These are phyloP conservation scores for Carex littledalei DNA, from an alignment of 176 grass and related monocot species.

Conservation along the genomic window DNA sequence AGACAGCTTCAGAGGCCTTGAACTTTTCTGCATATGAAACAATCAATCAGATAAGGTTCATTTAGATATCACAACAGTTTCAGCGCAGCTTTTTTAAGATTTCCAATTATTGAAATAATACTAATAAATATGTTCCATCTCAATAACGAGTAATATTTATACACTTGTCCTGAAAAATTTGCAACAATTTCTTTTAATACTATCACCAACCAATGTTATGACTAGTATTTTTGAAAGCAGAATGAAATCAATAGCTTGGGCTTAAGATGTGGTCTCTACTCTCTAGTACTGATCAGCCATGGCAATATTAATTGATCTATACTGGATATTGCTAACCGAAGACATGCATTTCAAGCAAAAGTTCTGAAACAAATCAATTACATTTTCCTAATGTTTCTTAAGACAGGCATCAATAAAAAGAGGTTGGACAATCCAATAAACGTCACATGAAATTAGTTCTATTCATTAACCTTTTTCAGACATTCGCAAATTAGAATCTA, in stretches of 20 bases:
- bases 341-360: neutral
- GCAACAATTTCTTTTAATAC: neutral
- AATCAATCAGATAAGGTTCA: neutral
- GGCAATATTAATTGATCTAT: neutral
- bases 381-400: neutral
- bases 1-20: conserved; percentile 31
- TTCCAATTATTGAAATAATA: too few relatives aligned
- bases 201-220: neutral
- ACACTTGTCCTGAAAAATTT: neutral
- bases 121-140: neutral
- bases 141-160: neutral
- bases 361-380: neutral
- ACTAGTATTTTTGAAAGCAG: neutral
- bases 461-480: neutral
- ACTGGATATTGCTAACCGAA: neutral
- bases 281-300: neutral
- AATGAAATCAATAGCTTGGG: neutral
- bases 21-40: conserved; percentile 43
- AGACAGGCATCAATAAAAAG: neutral
- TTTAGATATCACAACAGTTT: neutral
- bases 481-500: neutral
- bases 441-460: neutral
- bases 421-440: neutral
- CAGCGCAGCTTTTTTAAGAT: neutral
- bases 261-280: neutral